Evolutionary conservation across 2,329 filamentous ascomycete genomes (phyloP).

Genomic region (Davidsoniella australis): DNA sequence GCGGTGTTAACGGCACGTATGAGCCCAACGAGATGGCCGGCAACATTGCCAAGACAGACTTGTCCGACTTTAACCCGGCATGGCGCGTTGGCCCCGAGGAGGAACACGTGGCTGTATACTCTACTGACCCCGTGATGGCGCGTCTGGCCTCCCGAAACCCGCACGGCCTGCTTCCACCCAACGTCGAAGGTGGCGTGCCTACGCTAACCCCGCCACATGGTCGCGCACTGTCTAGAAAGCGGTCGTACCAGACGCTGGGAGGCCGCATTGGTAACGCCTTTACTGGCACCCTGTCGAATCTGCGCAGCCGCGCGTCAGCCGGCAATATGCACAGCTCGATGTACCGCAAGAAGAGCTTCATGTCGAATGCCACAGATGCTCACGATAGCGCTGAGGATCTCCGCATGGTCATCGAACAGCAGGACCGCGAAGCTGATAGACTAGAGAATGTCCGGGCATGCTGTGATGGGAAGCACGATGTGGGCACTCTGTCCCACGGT

Average conservation of each 20-base stretch:
- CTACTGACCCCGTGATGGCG: constrained; percentile 4
- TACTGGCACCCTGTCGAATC: constrained; percentile 33
- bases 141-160: constrained; percentile 7
- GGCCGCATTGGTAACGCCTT: constrained; percentile 38
- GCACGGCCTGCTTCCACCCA: constrained; percentile 23
- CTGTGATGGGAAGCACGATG: constrained; percentile 88
- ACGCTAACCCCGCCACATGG: background rate
- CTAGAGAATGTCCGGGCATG: constrained; percentile 93
- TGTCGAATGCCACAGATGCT: constrained; percentile 25
- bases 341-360: constrained; percentile 10
- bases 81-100: constrained; percentile 14
- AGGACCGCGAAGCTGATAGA: constrained; percentile 59
- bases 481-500: constrained; percentile 32
- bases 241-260: constrained; percentile 32
- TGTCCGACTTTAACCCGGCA: constrained; percentile 68
- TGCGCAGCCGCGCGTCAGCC: constrained; percentile 30
- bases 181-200: constrained; percentile 25
- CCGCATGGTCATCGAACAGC: constrained; percentile 58
- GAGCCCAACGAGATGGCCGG: constrained; percentile 40
- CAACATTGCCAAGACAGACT: constrained; percentile 42
- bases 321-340: constrained; percentile 7
- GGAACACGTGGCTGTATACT: constrained; percentile 9
- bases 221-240: constrained; percentile 16
- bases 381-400: constrained; percentile 74
- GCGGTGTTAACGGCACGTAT: constrained; percentile 36